These are phyloP conservation scores for Lactarius tabidus DNA, from an alignment of 768 basidiomycete species.

Conservation along the genomic window DNA sequence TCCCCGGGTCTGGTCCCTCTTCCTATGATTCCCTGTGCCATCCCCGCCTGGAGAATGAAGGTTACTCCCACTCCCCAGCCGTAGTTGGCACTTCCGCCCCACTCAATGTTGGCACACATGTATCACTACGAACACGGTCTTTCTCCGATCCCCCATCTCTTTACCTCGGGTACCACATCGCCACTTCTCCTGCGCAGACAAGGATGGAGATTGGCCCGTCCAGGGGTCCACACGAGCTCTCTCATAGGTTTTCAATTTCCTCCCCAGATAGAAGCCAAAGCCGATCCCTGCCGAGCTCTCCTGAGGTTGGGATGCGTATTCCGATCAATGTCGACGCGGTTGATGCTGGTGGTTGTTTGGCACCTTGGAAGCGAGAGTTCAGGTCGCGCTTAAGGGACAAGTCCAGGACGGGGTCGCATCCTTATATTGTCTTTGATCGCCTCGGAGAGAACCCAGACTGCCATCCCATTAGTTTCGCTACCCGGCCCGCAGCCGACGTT, in stretches of 20 bases:
- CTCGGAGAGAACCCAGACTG: conserved; percentile 12
- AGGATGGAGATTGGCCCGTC: conserved; percentile 45
- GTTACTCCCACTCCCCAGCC: not conserved
- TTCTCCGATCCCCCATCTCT: conserved; percentile 7
- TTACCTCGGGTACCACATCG: not conserved
- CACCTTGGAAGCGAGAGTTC: conserved; percentile 43
- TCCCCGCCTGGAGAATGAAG: conserved; percentile 3
- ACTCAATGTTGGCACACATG: not conserved
- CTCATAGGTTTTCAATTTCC: conserved; percentile 52
- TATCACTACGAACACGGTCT: conserved; percentile 10
- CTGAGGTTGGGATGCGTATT: conserved; percentile 3
- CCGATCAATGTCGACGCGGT: conserved; percentile 26
- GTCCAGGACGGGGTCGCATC: conserved; percentile 23
- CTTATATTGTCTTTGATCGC: conserved; percentile 17
- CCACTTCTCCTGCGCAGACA: conserved; percentile 31
- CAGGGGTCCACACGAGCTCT: conserved; percentile 47
- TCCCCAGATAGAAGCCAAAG: conserved; percentile 31
- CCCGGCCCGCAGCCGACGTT: conserved; percentile 26
- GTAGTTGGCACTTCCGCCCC: not conserved
- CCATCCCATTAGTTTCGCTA: conserved; percentile 23
- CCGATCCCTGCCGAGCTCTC: conserved; percentile 23
- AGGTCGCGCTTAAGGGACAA: conserved; percentile 30
- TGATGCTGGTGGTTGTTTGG: conserved; percentile 36
- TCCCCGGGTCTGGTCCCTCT: conserved; percentile 32
- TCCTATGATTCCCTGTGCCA: conserved; percentile 31